Evolutionary conservation across 2,329 filamentous ascomycete genomes (phyloP).

Genomic region (Venturia carpophila): DNA sequence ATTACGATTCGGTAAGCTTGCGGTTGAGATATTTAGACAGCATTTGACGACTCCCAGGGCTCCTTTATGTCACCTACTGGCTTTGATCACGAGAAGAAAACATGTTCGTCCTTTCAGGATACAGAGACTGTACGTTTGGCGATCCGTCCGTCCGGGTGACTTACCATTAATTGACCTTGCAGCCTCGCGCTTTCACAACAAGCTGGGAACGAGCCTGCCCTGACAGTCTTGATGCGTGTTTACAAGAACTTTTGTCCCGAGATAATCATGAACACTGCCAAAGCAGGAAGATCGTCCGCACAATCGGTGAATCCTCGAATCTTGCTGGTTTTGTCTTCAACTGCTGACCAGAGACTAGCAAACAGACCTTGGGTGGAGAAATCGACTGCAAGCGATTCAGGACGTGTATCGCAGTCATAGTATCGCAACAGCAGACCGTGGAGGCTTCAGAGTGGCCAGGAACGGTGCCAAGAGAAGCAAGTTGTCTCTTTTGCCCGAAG

Average conservation of each 20-base stretch:
- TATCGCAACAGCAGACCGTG: slow-evolving; percentile 36
- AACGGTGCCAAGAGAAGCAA: slow-evolving; percentile 44
- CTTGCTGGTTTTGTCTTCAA: not conserved
- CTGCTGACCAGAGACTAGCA: slow-evolving; percentile 38
- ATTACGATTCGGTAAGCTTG: slow-evolving; percentile 57
- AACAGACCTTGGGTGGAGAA: slow-evolving; percentile 68
- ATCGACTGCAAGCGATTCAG: slow-evolving; percentile 60
- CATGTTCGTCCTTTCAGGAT: slow-evolving; percentile 81
- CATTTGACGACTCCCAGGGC: slow-evolving; percentile 25
- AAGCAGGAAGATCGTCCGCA: slow-evolving; percentile 35
- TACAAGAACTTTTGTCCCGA: slow-evolving; percentile 90
- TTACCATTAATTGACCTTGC: not conserved
- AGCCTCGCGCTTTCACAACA: slow-evolving; percentile 42
- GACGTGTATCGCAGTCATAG: slow-evolving; percentile 29
- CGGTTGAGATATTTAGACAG: not conserved
- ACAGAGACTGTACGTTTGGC: slow-evolving; percentile 49
- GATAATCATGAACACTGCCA: slow-evolving; percentile 67
- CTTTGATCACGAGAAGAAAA: slow-evolving; percentile 68
- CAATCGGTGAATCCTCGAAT: slow-evolving; percentile 30
- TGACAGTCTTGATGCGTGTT: slow-evolving; percentile 68
- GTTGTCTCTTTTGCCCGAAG: slow-evolving; percentile 49
- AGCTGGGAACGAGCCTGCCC: slow-evolving; percentile 58
- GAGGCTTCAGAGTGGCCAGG: slow-evolving; percentile 56
- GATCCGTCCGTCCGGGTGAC: not conserved
- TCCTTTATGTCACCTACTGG: slow-evolving; percentile 66